phyloP scores from a whole-genome alignment of 306 rosid species.

The Mimosa pudica region DNA sequence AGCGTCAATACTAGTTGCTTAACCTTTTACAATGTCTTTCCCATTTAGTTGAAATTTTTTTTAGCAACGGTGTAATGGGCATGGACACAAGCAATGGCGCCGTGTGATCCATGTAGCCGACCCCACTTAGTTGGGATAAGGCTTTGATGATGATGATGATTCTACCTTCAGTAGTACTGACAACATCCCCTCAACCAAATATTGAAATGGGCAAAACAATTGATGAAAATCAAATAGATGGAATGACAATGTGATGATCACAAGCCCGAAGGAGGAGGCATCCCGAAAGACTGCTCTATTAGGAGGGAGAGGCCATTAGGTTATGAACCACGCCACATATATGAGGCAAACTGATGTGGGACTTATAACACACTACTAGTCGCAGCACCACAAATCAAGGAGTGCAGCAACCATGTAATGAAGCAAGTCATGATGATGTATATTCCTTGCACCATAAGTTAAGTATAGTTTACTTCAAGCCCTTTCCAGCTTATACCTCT shows the following conservation, averaged over 20 bases:
- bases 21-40: background rate
- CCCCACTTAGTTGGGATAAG: too few species aligned
- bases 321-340: too few species aligned
- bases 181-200: background rate
- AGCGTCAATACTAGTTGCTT: background rate
- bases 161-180: background rate
- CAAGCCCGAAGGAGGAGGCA: too few species aligned
- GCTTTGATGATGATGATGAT: background rate
- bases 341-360: too few species aligned
- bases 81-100: too few species aligned
- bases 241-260: background rate
- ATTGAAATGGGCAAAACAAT: background rate
- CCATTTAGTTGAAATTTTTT: background rate
- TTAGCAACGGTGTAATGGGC: too few species aligned
- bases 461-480: background rate
- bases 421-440: background rate
- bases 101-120: too few species aligned
- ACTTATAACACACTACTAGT: background rate
- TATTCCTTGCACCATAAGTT: constrained; percentile 1
- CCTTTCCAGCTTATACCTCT: background rate
- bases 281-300: too few species aligned
- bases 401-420: background rate
- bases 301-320: too few species aligned
- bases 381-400: background rate
- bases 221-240: background rate